phyloP scores from a whole-genome alignment of 495 filamentous ascomycete species.

The Daldinia concentrica region DNA sequence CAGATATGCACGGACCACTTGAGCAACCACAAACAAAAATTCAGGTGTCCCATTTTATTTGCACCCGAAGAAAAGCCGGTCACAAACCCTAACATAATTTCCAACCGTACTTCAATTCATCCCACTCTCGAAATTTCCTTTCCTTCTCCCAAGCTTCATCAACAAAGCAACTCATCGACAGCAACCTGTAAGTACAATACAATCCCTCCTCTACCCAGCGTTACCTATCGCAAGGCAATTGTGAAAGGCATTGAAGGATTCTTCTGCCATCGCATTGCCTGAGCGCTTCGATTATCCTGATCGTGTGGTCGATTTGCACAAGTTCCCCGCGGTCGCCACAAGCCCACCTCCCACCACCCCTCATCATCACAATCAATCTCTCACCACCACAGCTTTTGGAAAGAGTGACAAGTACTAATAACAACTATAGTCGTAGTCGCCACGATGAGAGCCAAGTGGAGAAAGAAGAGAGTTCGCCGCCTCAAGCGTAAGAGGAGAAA shows the following conservation, averaged over 20 bases:
- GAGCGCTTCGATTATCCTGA: constrained; percentile 5
- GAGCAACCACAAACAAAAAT: constrained; percentile 1
- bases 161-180: constrained; percentile 41
- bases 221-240: background rate
- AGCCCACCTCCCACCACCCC: constrained; percentile 1
- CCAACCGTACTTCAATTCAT: constrained; percentile 43
- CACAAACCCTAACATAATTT: constrained; percentile 48
- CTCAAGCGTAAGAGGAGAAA: constrained; percentile 99
- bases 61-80: constrained; percentile 45
- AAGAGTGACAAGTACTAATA: constrained; percentile 23
- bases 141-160: constrained; percentile 39
- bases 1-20: background rate
- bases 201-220: background rate
- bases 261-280: background rate
- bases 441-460: constrained; percentile 99
- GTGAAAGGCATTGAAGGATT: background rate
- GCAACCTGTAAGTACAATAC: constrained; percentile 40
- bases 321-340: constrained; percentile 31
- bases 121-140: constrained; percentile 35
- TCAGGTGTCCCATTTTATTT: constrained; percentile 23
- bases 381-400: constrained; percentile 24
- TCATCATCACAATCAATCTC: constrained; percentile 25
- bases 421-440: constrained; percentile 46
- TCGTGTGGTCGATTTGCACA: constrained; percentile 9
- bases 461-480: constrained; percentile 98